phyloP scores from a whole-genome alignment of 164 flowering plant species.

The Aristolochia contorta region DNA sequence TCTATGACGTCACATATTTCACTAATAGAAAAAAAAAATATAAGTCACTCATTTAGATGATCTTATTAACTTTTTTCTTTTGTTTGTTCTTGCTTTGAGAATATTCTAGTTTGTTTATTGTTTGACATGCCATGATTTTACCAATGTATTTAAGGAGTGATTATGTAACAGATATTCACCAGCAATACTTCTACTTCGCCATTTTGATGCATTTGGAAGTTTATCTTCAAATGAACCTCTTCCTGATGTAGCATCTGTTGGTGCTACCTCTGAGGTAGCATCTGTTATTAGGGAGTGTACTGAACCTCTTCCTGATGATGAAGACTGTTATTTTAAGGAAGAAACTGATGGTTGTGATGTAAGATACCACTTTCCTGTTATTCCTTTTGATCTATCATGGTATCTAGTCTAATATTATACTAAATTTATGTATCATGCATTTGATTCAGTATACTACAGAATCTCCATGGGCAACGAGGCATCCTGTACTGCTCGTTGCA shows the following conservation, averaged over 20 bases:
- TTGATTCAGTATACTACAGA: constrained; percentile 27
- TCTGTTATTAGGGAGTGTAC: constrained; percentile 64
- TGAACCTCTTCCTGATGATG: constrained; percentile 36
- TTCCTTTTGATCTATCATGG: not conserved
- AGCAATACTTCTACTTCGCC: constrained; percentile 78
- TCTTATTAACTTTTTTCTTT: not conserved
- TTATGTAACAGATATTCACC: constrained; percentile 56
- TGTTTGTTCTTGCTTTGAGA: not conserved
- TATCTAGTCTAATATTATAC: too few relatives aligned
- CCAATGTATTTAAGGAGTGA: not conserved
- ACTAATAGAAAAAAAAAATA: too few relatives aligned
- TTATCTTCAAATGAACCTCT: constrained; percentile 42
- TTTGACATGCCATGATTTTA: not conserved
- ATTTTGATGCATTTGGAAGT: constrained; percentile 65
- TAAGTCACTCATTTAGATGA: too few relatives aligned
- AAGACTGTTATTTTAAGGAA: constrained; percentile 24
- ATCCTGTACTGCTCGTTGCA: constrained; percentile 62
- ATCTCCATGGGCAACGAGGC: constrained; percentile 21
- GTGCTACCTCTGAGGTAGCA: constrained; percentile 64
- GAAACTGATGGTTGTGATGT: constrained; percentile 28
- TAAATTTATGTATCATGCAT: not conserved
- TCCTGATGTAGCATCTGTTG: too few relatives aligned
- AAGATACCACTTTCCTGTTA: constrained; percentile 18
- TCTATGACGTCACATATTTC: too few relatives aligned
- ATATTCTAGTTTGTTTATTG: not conserved